phyloP scores from a whole-genome alignment of 2,329 filamentous ascomycete species.

The Colletotrichum godetiae region DNA sequence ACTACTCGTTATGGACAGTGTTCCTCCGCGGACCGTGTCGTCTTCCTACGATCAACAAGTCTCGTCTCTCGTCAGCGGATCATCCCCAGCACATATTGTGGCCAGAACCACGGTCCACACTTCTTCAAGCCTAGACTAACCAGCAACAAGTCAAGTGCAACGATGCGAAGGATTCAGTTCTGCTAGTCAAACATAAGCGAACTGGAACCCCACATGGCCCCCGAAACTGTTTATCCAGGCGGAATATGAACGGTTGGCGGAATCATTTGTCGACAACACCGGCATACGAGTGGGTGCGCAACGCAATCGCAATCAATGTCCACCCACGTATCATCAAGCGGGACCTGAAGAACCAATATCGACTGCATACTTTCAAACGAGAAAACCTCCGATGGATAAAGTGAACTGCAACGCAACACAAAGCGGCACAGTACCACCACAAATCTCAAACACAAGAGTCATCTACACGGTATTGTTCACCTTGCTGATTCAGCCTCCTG shows the following conservation, averaged over 20 bases:
- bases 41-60: neutral
- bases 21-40: conserved; percentile 10
- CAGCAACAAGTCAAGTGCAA: conserved; percentile 24
- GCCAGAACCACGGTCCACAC: conserved; percentile 9
- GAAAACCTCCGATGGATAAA: conserved; percentile 28
- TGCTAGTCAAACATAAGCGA: conserved; percentile 32
- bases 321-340: conserved; percentile 20
- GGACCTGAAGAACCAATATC: conserved; percentile 20
- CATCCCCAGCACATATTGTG: conserved; percentile 15
- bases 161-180: conserved; percentile 14
- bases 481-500: conserved; percentile 5
- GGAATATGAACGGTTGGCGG: neutral
- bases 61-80: conserved; percentile 25
- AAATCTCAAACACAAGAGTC: neutral
- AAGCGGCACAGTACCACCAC: neutral
- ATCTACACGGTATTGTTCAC: neutral
- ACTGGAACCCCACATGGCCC: conserved; percentile 15
- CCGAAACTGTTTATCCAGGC: conserved; percentile 16
- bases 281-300: conserved; percentile 15
- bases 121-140: conserved; percentile 20
- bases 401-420: conserved; percentile 25
- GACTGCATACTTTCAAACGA: conserved; percentile 20
- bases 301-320: conserved; percentile 11
- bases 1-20: conserved; percentile 21
- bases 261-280: conserved; percentile 10